Base-by-base conservation (phyloP, 2,329 filamentous ascomycete genomes). In the Aspergillus sp. region DNA sequence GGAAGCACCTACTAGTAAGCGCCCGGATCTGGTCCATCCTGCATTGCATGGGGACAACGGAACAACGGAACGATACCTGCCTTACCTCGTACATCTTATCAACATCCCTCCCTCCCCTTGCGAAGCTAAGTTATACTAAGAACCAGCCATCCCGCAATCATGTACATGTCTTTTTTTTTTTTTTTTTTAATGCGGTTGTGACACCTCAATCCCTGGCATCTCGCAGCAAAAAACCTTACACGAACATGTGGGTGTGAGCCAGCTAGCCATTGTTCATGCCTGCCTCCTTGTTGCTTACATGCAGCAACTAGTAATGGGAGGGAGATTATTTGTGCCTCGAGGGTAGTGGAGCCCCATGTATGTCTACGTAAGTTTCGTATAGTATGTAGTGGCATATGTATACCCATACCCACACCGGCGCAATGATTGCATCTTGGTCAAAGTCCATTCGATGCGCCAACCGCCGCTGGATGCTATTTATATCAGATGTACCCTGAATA, bases 331-430 rank as follows among this genome's bases (percentile, higher is more conserved):
- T 30, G 13, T 23, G 28, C 9, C n/a, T 10, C 17, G 19, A 17
- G 7, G 50, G 9, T 13, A 47, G 53, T 55, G 53, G 39, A 47
- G 41, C 41, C 41, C 39, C 25, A 13, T 53, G 39, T 41, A 55
- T 28, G 39, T n/a, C 52, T 19, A 43, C 25, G 21, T 17, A 36
- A 10, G 45, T 41, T 21, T 28, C 32, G 17, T 32, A 19, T 13
- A 15, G 1, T 30, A 30, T 28, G 4, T 21, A 2, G 6, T 25
- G 0, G 25, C 21, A 19, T 13, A 10, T 47, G 30, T 38, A 21
- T 30, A 47, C 5, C 30, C 12, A 32, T 56, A 50, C 47, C 57
- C 60, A 59, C 60, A 49, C 53, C 53, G 41, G 50, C 57, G 53
- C 60, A 57, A 59, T 41, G 43, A 49, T 53, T 45, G 52, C 58